phyloP scores from a whole-genome alignment of 164 flowering plant genomes.

The Stephania japonica region DNA sequence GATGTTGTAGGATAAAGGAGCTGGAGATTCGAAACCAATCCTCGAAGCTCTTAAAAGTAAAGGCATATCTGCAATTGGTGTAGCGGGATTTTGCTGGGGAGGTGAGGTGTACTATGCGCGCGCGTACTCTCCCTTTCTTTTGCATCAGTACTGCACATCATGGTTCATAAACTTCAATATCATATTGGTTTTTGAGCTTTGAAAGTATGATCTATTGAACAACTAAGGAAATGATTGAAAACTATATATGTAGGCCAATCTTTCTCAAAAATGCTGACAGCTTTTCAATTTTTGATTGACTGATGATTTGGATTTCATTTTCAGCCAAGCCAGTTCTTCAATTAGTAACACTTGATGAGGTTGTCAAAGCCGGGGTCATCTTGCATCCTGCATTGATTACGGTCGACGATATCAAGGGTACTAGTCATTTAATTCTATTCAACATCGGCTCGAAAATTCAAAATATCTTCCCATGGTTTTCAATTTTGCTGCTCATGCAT shows the following conservation, averaged over 20 bases:
- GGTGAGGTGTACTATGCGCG: conserved; percentile 31
- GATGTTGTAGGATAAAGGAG: conserved; percentile 43
- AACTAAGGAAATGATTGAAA: neutral
- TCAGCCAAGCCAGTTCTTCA: conserved; percentile 65
- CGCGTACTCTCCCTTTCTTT: no score
- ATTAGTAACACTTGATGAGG: conserved; percentile 37
- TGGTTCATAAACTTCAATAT: neutral
- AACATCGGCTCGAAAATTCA: no score
- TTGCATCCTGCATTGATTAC: conserved; percentile 64
- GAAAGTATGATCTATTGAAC: neutral
- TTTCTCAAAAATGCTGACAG: no score
- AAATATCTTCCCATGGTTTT: neutral
- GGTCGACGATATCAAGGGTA: conserved; percentile 63
- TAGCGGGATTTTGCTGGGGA: conserved; percentile 73
- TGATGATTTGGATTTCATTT: neutral
- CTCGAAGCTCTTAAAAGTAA: conserved; percentile 50
- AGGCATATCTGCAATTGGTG: conserved; percentile 49
- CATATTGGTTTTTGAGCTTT: neutral
- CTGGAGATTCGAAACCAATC: conserved; percentile 52
- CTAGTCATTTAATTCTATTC: conserved; percentile 1
- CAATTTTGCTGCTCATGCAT: neutral
- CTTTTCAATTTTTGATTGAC: no score
- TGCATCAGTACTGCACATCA: neutral
- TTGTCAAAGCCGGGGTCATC: conserved; percentile 58
- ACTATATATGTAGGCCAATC: no score